These are phyloP conservation scores for Exsudoporus frostii DNA, from an alignment of 768 basidiomycete genomes.

Conservation along the genomic window DNA sequence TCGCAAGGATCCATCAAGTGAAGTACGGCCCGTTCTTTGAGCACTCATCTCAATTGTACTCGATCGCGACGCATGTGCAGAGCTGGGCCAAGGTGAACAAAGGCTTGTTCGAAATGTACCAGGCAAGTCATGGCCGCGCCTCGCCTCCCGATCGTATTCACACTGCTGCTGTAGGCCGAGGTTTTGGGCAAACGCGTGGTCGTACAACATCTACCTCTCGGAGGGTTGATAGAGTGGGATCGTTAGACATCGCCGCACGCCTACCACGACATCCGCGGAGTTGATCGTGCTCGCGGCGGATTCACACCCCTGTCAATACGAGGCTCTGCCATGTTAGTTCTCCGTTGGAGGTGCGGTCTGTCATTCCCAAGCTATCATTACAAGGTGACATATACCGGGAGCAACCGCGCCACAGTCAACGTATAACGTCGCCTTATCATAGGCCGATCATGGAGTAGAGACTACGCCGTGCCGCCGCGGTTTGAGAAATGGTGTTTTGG, in stretches of 20 bases:
- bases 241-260: constrained; percentile 8
- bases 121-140: constrained; percentile 41
- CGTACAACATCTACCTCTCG: constrained; percentile 89
- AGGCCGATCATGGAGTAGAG: not conserved
- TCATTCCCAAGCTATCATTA: constrained; percentile 11
- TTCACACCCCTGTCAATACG: constrained; percentile 18
- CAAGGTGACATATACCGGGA: constrained; percentile 1
- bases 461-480: too few relatives aligned
- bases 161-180: constrained; percentile 56
- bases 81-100: constrained; percentile 88
- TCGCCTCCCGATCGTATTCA: not conserved
- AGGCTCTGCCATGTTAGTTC: not conserved
- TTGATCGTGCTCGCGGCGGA: constrained; percentile 2
- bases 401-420: not conserved
- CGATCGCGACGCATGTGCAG: constrained; percentile 85
- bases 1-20: constrained; percentile 74
- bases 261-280: constrained; percentile 16
- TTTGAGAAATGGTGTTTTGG: not conserved
- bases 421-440: not conserved
- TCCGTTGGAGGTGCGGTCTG: not conserved
- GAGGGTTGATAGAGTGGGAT: constrained; percentile 75
- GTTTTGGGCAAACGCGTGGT: constrained; percentile 94
- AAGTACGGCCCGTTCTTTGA: constrained; percentile 89
- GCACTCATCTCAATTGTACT: constrained; percentile 86
- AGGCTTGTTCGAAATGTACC: constrained; percentile 95